A percentile compares a stretch with the other conserved stretches of the same genome.
These are phyloP conservation scores for Proliferodiscus dingleyae DNA, from an alignment of 2,329 filamentous ascomycete genomes.

Conservation along the genomic window DNA sequence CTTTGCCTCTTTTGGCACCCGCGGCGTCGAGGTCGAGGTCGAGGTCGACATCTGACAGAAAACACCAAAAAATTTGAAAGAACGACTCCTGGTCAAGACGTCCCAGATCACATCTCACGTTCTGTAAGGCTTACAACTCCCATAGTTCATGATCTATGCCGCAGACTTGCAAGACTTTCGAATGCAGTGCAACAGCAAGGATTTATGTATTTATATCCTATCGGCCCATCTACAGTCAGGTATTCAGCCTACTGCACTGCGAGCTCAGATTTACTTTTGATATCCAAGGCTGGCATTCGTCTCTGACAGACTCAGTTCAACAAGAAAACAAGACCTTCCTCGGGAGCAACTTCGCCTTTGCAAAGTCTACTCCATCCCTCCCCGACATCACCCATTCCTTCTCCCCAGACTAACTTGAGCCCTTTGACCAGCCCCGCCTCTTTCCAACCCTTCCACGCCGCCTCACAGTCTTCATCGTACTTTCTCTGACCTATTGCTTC, in stretches of 20 bases:
- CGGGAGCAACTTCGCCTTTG: slow-evolving; percentile 18
- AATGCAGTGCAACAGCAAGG: too few relatives aligned
- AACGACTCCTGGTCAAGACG: too few relatives aligned
- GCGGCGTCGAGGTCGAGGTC: background rate
- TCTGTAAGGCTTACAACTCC: too few relatives aligned
- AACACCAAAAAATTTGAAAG: too few relatives aligned
- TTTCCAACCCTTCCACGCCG: slow-evolving; percentile 14
- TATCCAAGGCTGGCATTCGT: too few relatives aligned
- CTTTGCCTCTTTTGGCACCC: background rate
- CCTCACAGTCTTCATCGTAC: slow-evolving; percentile 16
- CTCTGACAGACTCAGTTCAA: slow-evolving; percentile 10
- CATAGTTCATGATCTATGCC: too few relatives aligned
- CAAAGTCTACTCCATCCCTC: slow-evolving; percentile 21
- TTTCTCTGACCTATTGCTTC: slow-evolving; percentile 10
- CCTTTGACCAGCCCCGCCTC: slow-evolving; percentile 14
- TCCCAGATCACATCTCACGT: too few relatives aligned
- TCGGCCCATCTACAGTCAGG: too few relatives aligned
- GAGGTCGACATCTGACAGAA: background rate
- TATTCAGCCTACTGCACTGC: too few relatives aligned
- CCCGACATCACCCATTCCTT: slow-evolving; percentile 22
- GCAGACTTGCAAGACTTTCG: too few relatives aligned
- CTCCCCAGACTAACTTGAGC: slow-evolving; percentile 19
- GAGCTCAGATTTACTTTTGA: too few relatives aligned
- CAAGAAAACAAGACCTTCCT: slow-evolving; percentile 19
- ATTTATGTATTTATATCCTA: too few relatives aligned